A percentile compares a stretch with the other conserved stretches of the same genome.
Conservation (phyloP, 495 filamentous ascomycete genomes). For the Neurospora africana region DNA sequence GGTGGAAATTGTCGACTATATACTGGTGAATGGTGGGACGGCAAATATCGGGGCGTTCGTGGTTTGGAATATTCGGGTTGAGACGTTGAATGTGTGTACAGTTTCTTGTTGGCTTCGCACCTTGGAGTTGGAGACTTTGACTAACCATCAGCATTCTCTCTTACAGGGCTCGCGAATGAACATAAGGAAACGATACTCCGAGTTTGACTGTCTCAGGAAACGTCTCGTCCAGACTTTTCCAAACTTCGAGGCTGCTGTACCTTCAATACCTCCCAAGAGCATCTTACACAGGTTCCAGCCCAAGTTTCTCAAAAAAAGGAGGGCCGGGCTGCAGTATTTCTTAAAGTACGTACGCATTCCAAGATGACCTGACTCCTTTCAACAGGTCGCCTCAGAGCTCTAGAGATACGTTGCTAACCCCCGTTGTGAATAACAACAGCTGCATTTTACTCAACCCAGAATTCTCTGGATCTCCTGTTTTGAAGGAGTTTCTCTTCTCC, state of each 20-base stretch:
- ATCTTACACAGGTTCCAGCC: slow-evolving; percentile 42
- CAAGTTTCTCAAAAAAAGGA: slow-evolving; percentile 41
- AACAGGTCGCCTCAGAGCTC: neutral
- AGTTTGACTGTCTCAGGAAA: slow-evolving; percentile 42
- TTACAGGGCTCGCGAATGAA: slow-evolving; percentile 40
- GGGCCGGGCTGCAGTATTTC: slow-evolving; percentile 46
- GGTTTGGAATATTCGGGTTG: slow-evolving; percentile 45
- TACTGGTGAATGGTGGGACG: slow-evolving; percentile 38
- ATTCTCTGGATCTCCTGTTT: slow-evolving; percentile 44
- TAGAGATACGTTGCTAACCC: neutral
- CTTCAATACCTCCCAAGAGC: slow-evolving; percentile 45
- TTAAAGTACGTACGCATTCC: slow-evolving; percentile 32
- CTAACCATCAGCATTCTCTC: neutral
- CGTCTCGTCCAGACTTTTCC: slow-evolving; percentile 44
- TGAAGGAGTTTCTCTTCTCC: slow-evolving; percentile 48
- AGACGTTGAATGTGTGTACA: slow-evolving; percentile 36
- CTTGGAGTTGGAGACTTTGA: neutral
- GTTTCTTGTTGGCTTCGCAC: too few relatives aligned
- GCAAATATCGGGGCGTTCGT: slow-evolving; percentile 47
- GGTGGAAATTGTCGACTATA: slow-evolving; percentile 40
- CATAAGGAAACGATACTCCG: slow-evolving; percentile 49
- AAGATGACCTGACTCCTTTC: neutral
- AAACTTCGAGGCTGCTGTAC: slow-evolving; percentile 43
- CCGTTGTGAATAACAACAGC: slow-evolving; percentile 14
- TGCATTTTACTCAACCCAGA: slow-evolving; percentile 49